phyloP scores from a whole-genome alignment of 73 alveolate genomes.

The Uronychia binucleata region DNA sequence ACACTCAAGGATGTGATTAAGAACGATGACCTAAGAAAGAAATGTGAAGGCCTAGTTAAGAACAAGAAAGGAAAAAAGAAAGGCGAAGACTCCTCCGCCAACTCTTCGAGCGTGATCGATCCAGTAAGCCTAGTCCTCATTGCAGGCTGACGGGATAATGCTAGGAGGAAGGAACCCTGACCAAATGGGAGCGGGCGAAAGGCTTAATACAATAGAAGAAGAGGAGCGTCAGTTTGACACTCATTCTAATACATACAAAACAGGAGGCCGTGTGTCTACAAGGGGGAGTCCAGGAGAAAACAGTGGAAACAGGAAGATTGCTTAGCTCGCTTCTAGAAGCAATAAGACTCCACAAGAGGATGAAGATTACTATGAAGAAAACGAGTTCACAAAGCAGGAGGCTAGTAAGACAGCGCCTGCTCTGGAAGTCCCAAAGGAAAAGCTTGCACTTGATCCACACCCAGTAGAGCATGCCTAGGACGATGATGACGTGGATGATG shows the following conservation, averaged over 20 bases:
- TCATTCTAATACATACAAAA: constrained; percentile 9
- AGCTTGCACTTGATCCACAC: neutral
- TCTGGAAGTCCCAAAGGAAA: neutral
- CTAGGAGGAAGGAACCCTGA: neutral
- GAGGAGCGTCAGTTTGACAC: constrained; percentile 30
- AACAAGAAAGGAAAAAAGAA: neutral
- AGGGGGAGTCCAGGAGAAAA: neutral
- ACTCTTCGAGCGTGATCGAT: neutral
- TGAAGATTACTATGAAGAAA: constrained; percentile 13
- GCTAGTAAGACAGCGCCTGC: neutral
- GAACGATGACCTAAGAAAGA: neutral
- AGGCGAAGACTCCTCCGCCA: neutral
- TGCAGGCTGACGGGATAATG: neutral
- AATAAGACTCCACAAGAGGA: neutral
- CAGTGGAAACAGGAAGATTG: neutral
- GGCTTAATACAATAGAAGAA: constrained; percentile 31
- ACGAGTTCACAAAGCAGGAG: neutral
- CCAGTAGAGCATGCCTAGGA: neutral
- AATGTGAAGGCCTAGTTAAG: neutral
- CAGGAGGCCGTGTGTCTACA: neutral
- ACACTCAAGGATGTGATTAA: neutral
- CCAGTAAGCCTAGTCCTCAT: neutral
- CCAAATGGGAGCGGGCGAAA: constrained; percentile 19
- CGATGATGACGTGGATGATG: neutral
- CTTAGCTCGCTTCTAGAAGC: neutral